Evolutionary conservation across 192 early-diverging fungal genomes (phyloP).

Genomic region (Coemansia aciculifera): DNA sequence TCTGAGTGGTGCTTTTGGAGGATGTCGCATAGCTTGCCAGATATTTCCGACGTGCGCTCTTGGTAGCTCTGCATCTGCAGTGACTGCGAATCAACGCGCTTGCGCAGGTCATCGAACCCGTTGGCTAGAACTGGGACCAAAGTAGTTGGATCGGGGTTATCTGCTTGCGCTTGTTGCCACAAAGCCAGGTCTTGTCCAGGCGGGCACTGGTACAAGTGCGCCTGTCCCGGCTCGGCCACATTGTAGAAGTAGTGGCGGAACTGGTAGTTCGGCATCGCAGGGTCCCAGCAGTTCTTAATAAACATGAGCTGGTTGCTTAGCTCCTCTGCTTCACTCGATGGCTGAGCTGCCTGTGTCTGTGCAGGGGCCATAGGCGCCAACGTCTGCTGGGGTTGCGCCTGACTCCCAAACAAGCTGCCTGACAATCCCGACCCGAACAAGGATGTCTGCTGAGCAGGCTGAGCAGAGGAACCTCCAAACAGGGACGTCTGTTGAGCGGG

Average conservation of each 20-base stretch:
- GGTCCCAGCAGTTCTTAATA: slow-evolving; percentile 77
- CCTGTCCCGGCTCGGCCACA: slow-evolving; percentile 84
- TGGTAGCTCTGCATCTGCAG: slow-evolving; percentile 66
- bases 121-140: slow-evolving; percentile 90
- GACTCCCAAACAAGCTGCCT: slow-evolving; percentile 16
- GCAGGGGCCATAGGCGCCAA: slow-evolving; percentile 25
- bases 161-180: slow-evolving; percentile 79
- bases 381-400: slow-evolving; percentile 4
- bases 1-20: slow-evolving; percentile 71
- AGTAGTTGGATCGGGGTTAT: slow-evolving; percentile 87
- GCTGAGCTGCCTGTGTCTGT: slow-evolving; percentile 13
- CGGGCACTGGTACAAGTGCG: slow-evolving; percentile 72
- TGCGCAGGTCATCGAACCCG: slow-evolving; percentile 89
- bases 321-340: slow-evolving; percentile 32
- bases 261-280: slow-evolving; percentile 71
- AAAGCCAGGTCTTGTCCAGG: slow-evolving; percentile 66
- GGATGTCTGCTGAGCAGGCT: not conserved
- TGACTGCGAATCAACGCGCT: slow-evolving; percentile 78
- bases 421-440: not conserved
- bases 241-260: slow-evolving; percentile 98
- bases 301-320: slow-evolving; percentile 65
- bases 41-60: slow-evolving; percentile 70
- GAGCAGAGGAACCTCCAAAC: slow-evolving; percentile 17
- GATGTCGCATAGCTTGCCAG: slow-evolving; percentile 59
- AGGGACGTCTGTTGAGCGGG: slow-evolving; percentile 14